Conservation (phyloP, 2,329 filamentous ascomycete species). For the Neurospora crassa region DNA sequence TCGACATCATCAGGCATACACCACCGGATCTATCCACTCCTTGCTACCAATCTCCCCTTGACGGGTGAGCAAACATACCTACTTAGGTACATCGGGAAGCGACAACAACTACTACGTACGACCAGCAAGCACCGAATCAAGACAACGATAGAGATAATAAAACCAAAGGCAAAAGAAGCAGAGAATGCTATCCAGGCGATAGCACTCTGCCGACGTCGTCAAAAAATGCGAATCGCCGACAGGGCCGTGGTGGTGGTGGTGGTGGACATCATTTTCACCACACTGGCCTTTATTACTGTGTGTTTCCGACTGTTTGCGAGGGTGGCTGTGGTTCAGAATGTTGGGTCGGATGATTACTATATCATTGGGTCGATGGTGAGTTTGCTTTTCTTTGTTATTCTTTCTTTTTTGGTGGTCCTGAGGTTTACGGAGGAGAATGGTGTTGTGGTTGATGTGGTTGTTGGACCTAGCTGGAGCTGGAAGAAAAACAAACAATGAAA, state of each 20-base stretch:
- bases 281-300: slow-evolving; percentile 13
- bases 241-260: slow-evolving; percentile 10
- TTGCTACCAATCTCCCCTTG: neutral
- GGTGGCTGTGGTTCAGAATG: slow-evolving; percentile 10
- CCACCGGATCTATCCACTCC: neutral
- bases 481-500: neutral
- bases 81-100: neutral
- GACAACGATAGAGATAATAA: neutral
- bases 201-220: neutral
- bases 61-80: neutral
- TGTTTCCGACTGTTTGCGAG: slow-evolving; percentile 12
- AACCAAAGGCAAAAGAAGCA: neutral
- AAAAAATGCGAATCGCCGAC: slow-evolving; percentile 7
- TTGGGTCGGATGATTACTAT: slow-evolving; percentile 15
- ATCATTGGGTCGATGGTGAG: slow-evolving; percentile 15
- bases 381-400: neutral
- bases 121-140: neutral
- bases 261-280: slow-evolving; percentile 12
- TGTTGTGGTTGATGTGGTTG: neutral
- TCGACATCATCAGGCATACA: neutral
- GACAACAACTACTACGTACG: neutral
- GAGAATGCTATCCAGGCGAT: neutral
- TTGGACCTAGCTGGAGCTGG: neutral
- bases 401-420: neutral
- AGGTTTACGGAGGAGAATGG: neutral